A percentile compares a stretch with the other conserved stretches of the same genome.
These are phyloP conservation scores for Botrytis hyacinthi DNA, from an alignment of 2,329 filamentous ascomycete genomes.

Conservation along the genomic window DNA sequence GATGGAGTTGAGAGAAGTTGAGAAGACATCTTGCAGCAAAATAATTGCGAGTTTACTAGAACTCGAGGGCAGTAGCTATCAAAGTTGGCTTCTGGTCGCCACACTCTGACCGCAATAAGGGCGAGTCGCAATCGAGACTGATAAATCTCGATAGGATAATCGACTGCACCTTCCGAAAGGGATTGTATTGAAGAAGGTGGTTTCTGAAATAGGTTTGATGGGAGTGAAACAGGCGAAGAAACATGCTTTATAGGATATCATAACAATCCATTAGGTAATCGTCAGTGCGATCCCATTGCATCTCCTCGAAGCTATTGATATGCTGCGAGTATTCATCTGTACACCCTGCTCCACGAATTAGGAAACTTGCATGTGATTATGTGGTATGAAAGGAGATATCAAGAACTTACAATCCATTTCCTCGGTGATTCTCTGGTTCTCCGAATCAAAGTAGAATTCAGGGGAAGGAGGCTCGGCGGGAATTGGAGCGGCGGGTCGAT, in stretches of 20 bases:
- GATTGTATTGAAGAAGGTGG: no score
- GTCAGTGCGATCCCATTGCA: neutral
- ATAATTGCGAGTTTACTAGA: neutral
- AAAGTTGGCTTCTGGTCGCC: neutral
- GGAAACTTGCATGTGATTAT: neutral
- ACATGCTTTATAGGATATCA: neutral
- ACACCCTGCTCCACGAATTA: neutral
- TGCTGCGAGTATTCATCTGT: neutral
- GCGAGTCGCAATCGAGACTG: neutral
- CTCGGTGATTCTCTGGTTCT: neutral
- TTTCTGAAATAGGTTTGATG: neutral
- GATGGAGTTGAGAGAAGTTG: neutral
- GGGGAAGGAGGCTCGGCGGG: neutral
- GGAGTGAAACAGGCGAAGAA: neutral
- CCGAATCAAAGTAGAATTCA: neutral
- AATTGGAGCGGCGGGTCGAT: neutral
- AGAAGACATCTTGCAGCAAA: neutral
- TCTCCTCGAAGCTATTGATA: conserved; percentile 1
- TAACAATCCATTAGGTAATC: neutral
- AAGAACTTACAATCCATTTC: conserved; percentile 11
- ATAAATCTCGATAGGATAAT: no score
- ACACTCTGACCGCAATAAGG: neutral
- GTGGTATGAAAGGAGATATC: neutral
- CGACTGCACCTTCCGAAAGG: neutral
- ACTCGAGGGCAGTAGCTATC: neutral